Evolutionary conservation across 257 asterid genomes (phyloP), one percentile per base, ranked within the genome.

Genomic region (Ilex asprella): DNA sequence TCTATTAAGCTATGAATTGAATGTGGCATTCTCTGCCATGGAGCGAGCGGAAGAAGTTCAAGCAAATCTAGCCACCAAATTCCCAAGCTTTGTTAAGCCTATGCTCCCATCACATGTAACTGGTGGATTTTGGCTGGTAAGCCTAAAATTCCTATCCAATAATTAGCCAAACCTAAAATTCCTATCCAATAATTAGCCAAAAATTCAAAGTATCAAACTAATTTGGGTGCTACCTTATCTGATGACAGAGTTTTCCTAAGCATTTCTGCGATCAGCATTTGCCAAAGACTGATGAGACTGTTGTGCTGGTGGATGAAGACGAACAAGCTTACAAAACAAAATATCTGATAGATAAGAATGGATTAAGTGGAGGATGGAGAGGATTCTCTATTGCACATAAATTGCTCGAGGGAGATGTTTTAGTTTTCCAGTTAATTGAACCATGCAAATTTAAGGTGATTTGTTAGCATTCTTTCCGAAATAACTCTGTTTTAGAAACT

Each of bases 361-460:
- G 91, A 73, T 66, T 88, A 9, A 76, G 86, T 56, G 82, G 75
- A 41, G 96, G 96, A 46, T 88, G 96, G 94, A 80, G 87, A 73
- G 84, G 81, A 31, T 88, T 88, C 67, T 76, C 91, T 62, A 57
- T 76, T 13, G 79, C 79, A 12, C 96, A 88, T 75, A 73, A 64
- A 30, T 82, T 88, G 79, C 72, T 76, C 2, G 87, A 76, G 68
- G 91, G 88, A 58, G 96, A 88, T 63, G 86, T 69, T 56, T 54
- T 85, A 39, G 75, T 82, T 50, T 88, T 88, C 77, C 94, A 85
- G 57, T 60, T 81, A 66, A 75, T 83, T 3, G 71, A 67, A 57
- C 81, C 77, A 53, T 77, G 77, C 81, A 82, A 77, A 72, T 72
- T 88, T 61, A 81, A 78, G 94, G 96, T 85, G 63, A 71, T 64